phyloP scores from a whole-genome alignment of 768 basidiomycete species.

The Collybiopsis luxurians region DNA sequence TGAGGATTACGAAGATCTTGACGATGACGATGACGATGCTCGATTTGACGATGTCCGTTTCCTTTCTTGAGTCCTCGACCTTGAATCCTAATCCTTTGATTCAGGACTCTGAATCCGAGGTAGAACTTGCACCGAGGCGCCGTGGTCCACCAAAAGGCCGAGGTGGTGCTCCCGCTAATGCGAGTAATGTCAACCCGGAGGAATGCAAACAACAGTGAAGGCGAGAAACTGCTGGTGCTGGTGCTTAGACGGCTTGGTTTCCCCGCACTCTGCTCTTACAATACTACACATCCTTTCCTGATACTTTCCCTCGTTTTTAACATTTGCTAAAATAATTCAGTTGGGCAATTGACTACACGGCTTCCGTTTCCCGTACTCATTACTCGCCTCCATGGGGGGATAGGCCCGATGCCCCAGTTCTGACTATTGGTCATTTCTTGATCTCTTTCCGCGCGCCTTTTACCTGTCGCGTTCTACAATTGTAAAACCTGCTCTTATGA shows the following conservation, averaged over 20 bases:
- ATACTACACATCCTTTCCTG: too few relatives aligned
- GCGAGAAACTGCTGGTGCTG: not conserved
- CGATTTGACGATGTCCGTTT: conserved; percentile 48
- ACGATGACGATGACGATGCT: conserved; percentile 43
- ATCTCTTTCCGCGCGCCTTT: not conserved
- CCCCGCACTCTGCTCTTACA: not conserved
- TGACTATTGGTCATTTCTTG: not conserved
- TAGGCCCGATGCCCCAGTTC: too few relatives aligned
- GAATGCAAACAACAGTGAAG: conserved; percentile 89
- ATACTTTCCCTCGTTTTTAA: too few relatives aligned
- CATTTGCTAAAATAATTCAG: too few relatives aligned
- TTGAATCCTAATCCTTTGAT: conserved; percentile 9
- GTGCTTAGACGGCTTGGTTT: not conserved
- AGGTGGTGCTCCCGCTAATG: conserved; percentile 36
- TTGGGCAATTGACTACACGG: too few relatives aligned
- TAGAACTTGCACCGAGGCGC: conserved; percentile 51
- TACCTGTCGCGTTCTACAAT: not conserved
- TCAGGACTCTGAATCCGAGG: conserved; percentile 71
- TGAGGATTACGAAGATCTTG: conserved; percentile 56
- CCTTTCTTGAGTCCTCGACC: conserved; percentile 8
- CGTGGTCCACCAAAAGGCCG: conserved; percentile 60
- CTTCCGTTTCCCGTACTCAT: not conserved
- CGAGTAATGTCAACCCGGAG: conserved; percentile 64
- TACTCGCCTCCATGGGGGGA: not conserved
- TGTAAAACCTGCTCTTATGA: not conserved